Conservation (phyloP, 768 basidiomycete genomes). For the Phaeotremella skinneri region DNA sequence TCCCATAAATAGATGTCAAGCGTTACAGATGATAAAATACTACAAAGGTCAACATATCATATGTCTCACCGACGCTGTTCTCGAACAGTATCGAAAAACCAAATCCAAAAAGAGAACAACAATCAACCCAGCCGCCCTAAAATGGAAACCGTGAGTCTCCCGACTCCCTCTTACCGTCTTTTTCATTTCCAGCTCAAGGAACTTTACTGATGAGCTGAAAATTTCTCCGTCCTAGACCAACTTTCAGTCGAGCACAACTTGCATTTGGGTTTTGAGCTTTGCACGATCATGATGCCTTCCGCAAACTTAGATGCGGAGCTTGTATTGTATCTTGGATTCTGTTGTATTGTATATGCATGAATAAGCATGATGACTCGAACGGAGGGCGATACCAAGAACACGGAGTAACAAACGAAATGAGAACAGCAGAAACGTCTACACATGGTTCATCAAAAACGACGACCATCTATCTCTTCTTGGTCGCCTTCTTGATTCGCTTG, state of each 20-base stretch:
- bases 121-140: slow-evolving; percentile 74
- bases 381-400: too few relatives aligned
- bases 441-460: neutral
- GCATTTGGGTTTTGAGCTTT: slow-evolving; percentile 35
- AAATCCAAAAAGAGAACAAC: slow-evolving; percentile 71
- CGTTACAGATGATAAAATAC: slow-evolving; percentile 90
- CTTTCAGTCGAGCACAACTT: slow-evolving; percentile 36
- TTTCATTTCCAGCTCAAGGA: neutral
- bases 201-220: slow-evolving; percentile 9
- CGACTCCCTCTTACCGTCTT: slow-evolving; percentile 57
- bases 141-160: slow-evolving; percentile 95
- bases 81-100: slow-evolving; percentile 85
- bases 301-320: too few relatives aligned
- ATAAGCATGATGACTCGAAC: too few relatives aligned
- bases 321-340: too few relatives aligned
- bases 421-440: neutral
- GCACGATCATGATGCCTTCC: too few relatives aligned
- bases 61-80: slow-evolving; percentile 80
- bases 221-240: slow-evolving; percentile 29
- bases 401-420: too few relatives aligned
- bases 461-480: slow-evolving; percentile 53
- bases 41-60: slow-evolving; percentile 94
- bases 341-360: too few relatives aligned
- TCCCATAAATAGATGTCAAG: slow-evolving; percentile 68
- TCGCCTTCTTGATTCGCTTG: slow-evolving; percentile 74